These are phyloP conservation scores for Pseudogymnoascus sp. DNA, from an alignment of 2,329 filamentous ascomycete genomes.

Conservation along the genomic window DNA sequence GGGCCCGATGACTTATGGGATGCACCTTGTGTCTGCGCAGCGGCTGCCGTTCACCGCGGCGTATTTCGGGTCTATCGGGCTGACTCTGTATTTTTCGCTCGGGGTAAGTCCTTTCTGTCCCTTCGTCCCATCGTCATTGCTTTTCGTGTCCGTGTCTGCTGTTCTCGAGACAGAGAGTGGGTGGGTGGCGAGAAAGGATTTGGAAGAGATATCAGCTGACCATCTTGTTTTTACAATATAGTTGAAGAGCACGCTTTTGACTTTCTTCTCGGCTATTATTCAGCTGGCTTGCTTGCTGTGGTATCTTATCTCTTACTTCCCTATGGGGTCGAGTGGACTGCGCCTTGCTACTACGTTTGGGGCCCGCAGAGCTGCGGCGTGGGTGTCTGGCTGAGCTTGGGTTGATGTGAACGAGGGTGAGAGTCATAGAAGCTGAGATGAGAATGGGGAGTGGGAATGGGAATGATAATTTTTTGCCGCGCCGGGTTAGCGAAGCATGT, in stretches of 20 bases:
- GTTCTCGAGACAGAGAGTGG: not conserved
- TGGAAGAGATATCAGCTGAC: conserved; percentile 30
- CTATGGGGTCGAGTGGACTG: conserved; percentile 86
- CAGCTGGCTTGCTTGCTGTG: conserved; percentile 79
- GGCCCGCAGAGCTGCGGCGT: conserved; percentile 73
- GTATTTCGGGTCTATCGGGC: conserved; percentile 85
- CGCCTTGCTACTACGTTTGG: conserved; percentile 83
- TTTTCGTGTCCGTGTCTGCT: not conserved
- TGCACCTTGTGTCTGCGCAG: conserved; percentile 76
- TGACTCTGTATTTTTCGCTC: conserved; percentile 88
- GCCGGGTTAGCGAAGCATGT: not conserved
- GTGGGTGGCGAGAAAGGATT: conserved; percentile 10
- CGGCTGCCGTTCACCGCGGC: conserved; percentile 87
- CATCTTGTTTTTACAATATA: conserved; percentile 31
- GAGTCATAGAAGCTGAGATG: not conserved
- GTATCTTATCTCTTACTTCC: conserved; percentile 97
- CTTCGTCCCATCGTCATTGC: not conserved
- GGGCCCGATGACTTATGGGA: conserved; percentile 76
- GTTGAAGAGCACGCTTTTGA: conserved; percentile 79
- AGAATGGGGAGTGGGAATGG: not conserved
- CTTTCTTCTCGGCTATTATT: conserved; percentile 72
- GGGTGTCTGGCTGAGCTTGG: conserved; percentile 66
- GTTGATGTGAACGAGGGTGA: not conserved
- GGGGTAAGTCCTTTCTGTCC: conserved; percentile 55
- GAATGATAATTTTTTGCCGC: not conserved